Base-by-base conservation (phyloP, 179 eudicot genomes). In the Patellifolia procumbens region DNA sequence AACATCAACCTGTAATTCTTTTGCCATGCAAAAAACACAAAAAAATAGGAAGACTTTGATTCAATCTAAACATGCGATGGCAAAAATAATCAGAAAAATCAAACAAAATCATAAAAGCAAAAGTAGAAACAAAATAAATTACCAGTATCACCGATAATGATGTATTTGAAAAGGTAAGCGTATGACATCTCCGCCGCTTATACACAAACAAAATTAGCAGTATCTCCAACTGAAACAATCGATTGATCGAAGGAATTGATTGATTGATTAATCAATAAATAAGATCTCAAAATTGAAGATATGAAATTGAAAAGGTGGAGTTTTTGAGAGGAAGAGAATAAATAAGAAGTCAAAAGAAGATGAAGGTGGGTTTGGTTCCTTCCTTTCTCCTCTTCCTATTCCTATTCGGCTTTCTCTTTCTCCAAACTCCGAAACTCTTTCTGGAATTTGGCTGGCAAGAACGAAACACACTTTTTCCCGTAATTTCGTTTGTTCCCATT, bases 111-210 rank as follows among this genome's bases (percentile, higher is more conserved):
- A 1, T 0, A 9, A 0, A 31, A 19, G n/a, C n/a, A n/a, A 46
- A 31, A 53, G 32, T 51, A 17, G 24, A 77, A 13, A 46, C 46
- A n/a, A n/a, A n/a, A n/a, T n/a, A n/a, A 42, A 71, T 76, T 70
- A 81, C 84, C 84, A 42, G 84, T 81, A 32, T 81, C 84, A 29
- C 84, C 84, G 46, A 81, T 81, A 74, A 81, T 72, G 43, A 81
- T 81, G 62, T 81, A 81, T 78, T 81, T 81, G 84, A 81, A 81
- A 16, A 81, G 84, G 35, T 81, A 81, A 19, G 80, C 84, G 84
- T 77, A 77, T 1, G 84, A 76, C 84, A 81, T 81, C 7, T 72
- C 60, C 29, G 70, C 32, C 19, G 34, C 8, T 48, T 29, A 24
- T 7, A 56, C 26, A 37, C n/a, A 53, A 24, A 42, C 20, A 31